Conservation (phyloP, 2,329 filamentous ascomycete genomes). For the Apiospora malaysiana region DNA sequence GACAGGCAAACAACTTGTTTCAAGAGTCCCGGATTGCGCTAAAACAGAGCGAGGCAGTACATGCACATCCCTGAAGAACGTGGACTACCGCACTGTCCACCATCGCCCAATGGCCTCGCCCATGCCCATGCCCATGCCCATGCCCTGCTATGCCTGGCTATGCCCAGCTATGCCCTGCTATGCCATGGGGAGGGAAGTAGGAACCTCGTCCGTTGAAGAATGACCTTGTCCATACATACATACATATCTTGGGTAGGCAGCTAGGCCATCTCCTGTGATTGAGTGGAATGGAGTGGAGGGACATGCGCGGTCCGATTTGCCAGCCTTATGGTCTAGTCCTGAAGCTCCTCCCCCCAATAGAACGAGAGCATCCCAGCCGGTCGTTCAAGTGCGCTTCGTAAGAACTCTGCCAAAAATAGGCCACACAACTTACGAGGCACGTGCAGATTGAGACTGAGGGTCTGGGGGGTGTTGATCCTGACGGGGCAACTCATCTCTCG, state of each 20-base stretch:
- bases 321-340: slow-evolving; percentile 19
- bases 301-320: neutral
- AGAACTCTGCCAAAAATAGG: slow-evolving; percentile 24
- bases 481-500: slow-evolving; percentile 1
- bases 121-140: too few relatives aligned
- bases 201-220: slow-evolving; percentile 2
- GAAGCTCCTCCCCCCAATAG: neutral
- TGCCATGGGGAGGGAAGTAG: neutral
- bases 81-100: slow-evolving; percentile 10
- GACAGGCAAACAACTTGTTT: neutral
- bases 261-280: neutral
- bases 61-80: neutral
- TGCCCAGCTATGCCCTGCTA: too few relatives aligned
- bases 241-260: neutral
- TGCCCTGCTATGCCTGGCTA: too few relatives aligned
- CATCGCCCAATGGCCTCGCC: neutral
- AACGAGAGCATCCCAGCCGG: neutral
- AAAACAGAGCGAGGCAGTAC: neutral
- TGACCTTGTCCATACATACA: neutral
- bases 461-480: slow-evolving; percentile 17
- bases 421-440: slow-evolving; percentile 20
- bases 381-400: slow-evolving; percentile 11
- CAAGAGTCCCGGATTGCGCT: neutral
- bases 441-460: slow-evolving; percentile 7
- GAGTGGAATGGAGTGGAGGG: neutral